phyloP scores from a whole-genome alignment of 1,284 basidiomycete species.

The Omphalotus olearius region DNA sequence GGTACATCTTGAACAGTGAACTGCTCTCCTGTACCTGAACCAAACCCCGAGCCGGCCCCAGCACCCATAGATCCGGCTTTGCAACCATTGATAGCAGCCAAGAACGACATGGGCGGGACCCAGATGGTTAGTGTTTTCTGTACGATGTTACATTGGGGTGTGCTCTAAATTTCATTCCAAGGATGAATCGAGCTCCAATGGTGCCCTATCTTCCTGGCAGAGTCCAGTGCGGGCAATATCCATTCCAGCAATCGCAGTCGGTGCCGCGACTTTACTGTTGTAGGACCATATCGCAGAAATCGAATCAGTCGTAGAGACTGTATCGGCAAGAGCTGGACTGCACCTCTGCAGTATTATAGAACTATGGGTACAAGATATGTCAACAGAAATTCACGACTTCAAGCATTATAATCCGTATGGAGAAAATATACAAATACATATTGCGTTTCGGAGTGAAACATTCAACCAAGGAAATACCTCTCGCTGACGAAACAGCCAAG shows the following conservation, averaged over 20 bases:
- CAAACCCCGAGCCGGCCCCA: conserved; percentile 3
- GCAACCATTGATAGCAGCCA: background rate
- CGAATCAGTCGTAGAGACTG: too few species aligned
- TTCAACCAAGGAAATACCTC: background rate
- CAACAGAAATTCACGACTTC: background rate
- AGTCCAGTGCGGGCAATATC: background rate
- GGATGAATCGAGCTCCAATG: background rate
- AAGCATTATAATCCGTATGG: background rate
- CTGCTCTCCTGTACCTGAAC: background rate
- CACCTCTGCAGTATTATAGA: too few species aligned
- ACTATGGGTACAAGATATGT: background rate
- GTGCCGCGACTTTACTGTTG: background rate
- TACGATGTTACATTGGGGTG: too few species aligned
- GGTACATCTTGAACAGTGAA: background rate
- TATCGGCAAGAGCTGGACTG: too few species aligned
- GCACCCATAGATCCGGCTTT: conserved; percentile 5
- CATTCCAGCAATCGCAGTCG: conserved; percentile 1
- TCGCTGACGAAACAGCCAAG: background rate
- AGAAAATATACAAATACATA: background rate
- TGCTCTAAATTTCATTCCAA: background rate
- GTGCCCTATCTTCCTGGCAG: background rate
- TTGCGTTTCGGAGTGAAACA: background rate
- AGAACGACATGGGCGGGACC: conserved; percentile 4
- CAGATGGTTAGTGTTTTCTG: background rate
- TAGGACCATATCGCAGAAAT: background rate